Base-by-base conservation (phyloP, 106 monocot species). In the Dioscorea dumetorum region DNA sequence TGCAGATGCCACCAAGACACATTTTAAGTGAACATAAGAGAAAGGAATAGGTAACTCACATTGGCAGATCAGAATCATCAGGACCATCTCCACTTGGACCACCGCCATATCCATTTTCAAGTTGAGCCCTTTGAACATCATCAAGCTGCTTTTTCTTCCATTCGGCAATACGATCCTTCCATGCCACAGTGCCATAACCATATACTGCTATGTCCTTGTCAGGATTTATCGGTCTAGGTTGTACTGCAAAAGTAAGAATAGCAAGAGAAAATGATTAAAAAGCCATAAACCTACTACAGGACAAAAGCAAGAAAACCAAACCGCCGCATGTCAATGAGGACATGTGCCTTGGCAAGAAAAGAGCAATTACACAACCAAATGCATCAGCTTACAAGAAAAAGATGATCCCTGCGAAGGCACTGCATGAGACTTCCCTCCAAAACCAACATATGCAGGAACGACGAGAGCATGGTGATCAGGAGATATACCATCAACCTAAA, bases 141-240 rank as follows among this genome's bases (percentile, higher is more conserved):
- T 62, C 48, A 15, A 64, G 20, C 62, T 88, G 66, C 24, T 69
- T 88, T 64, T 49, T 74, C 22, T 78, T 87, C 82, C 88, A 85
- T 9, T 81, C 79, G 22, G 84, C 91, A 22, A 83, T 51, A 41
- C 74, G 58, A 68, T 82, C 78, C 67, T 82, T 92, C 91, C 91
- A 87, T 41, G 85, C 80, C 64, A 92, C 80, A 52, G 74, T 85
- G 73, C 91, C 91, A 72, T 92, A 88, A 33, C 91, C 91, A 75
- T 92, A 92, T 21, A 82, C 14, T 49, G 80, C 67, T 74, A 88
- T 34, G 69, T 87, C 88, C 68, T 82, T 87, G 10, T 80, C 70
- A 57, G 88, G 88, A 62, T 84, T 85, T 51, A 88, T 85, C 17
- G 79, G 68, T 78, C 87, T 82, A 18, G 71, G 58, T 76, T 76